A percentile compares a stretch with the other conserved stretches of the same genome.
phyloP scores from a whole-genome alignment of 148 eudicot species.

The Chenopodium album region DNA sequence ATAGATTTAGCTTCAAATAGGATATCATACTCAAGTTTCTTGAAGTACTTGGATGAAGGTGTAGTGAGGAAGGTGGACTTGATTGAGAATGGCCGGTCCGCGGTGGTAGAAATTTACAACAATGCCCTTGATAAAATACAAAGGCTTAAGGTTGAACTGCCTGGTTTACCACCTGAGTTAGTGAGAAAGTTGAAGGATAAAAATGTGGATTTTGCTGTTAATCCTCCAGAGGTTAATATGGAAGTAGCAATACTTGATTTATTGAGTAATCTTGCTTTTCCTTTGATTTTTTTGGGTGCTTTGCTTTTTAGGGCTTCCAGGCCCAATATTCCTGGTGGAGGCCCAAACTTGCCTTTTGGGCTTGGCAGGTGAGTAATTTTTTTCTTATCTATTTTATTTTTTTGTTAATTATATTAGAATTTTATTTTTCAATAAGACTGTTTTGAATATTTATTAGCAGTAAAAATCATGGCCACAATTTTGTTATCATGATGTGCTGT shows the following conservation, averaged over 20 bases:
- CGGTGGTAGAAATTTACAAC: conserved; percentile 66
- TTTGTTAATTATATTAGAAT: too few species aligned
- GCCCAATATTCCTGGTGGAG: conserved; percentile 52
- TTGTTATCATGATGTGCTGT: too few species aligned
- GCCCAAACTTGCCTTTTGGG: conserved; percentile 82
- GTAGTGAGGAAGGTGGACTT: conserved; percentile 71
- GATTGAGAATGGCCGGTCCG: conserved; percentile 57
- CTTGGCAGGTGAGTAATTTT: conserved; percentile 58
- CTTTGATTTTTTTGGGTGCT: conserved; percentile 64
- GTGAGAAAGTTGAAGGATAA: conserved; percentile 65
- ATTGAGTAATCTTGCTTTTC: conserved; percentile 72
- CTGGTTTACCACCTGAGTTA: conserved; percentile 65
- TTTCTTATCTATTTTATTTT: not conserved
- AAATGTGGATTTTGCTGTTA: conserved; percentile 71
- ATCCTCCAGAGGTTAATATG: conserved; percentile 48
- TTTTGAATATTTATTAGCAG: too few species aligned
- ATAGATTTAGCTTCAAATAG: conserved; percentile 47
- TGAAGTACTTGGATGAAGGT: conserved; percentile 66
- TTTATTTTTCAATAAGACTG: too few species aligned
- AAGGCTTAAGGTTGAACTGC: conserved; percentile 67
- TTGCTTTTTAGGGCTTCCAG: conserved; percentile 47
- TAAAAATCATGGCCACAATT: too few species aligned
- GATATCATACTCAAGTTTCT: conserved; percentile 71
- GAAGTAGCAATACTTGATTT: conserved; percentile 48
- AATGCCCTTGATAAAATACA: conserved; percentile 54